These are phyloP conservation scores for Boletus subparvulus DNA, from an alignment of 768 basidiomycete genomes.

Conservation along the genomic window DNA sequence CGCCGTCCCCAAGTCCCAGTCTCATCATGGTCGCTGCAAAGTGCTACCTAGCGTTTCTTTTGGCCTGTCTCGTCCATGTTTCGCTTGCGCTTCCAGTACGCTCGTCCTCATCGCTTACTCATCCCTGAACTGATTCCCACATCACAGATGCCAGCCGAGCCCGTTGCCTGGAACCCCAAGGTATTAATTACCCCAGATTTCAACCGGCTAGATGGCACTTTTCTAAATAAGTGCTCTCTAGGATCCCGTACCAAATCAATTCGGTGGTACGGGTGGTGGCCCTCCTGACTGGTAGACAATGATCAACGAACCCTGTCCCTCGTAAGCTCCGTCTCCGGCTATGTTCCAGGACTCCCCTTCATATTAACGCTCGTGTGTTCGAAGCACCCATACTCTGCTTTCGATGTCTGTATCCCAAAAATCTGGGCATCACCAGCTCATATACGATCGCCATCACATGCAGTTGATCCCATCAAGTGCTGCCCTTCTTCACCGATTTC, in stretches of 20 bases:
- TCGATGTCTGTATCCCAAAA: slow-evolving; percentile 8
- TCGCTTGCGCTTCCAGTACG: slow-evolving; percentile 27
- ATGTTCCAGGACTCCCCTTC: background rate
- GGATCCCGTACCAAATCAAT: slow-evolving; percentile 21
- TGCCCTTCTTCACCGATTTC: background rate
- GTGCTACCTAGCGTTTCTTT: slow-evolving; percentile 21
- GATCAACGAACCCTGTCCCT: background rate
- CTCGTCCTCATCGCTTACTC: background rate
- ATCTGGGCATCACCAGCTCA: slow-evolving; percentile 8
- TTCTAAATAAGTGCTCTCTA: slow-evolving; percentile 10
- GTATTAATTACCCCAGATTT: slow-evolving; percentile 11
- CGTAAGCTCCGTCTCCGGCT: slow-evolving; percentile 10
- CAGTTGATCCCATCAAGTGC: slow-evolving; percentile 4
- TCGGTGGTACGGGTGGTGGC: slow-evolving; percentile 16
- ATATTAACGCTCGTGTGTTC: slow-evolving; percentile 5
- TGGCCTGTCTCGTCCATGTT: slow-evolving; percentile 20
- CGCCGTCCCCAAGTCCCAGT: background rate
- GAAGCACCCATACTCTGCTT: slow-evolving; percentile 1
- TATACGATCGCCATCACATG: slow-evolving; percentile 7
- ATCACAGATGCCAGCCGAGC: slow-evolving; percentile 14
- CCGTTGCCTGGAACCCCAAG: background rate
- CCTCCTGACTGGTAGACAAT: slow-evolving; percentile 30
- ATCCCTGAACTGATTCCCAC: background rate
- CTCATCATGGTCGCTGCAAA: slow-evolving; percentile 22
- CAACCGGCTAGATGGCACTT: background rate